Evolutionary conservation across 768 basidiomycete genomes (phyloP).

Genomic region (Tricholoma flavovirens): DNA sequence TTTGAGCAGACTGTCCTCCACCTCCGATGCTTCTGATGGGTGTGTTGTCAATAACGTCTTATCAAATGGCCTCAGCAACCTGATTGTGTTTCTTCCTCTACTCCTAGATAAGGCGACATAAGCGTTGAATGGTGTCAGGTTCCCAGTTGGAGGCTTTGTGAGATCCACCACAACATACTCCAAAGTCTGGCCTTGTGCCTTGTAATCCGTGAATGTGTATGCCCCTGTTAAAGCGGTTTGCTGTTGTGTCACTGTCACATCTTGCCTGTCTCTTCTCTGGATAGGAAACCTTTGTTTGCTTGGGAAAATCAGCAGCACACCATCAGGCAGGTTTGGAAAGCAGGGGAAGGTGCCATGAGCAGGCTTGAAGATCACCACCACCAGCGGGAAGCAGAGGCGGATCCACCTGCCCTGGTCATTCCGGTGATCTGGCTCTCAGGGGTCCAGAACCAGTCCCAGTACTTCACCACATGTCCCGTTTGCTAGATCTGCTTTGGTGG

Average conservation of each 20-base stretch:
- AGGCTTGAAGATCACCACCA: constrained; percentile 26
- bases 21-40: too few relatives aligned
- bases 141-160: constrained; percentile 17
- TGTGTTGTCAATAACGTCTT: too few relatives aligned
- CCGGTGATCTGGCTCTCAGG: background rate
- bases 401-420: too few relatives aligned
- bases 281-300: constrained; percentile 1
- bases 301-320: constrained; percentile 22
- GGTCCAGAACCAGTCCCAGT: too few relatives aligned
- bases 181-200: constrained; percentile 35
- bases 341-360: constrained; percentile 5
- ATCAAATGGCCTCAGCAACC: constrained; percentile 11
- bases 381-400: too few relatives aligned
- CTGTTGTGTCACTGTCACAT: constrained; percentile 9
- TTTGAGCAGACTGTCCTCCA: too few relatives aligned
- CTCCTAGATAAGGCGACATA: constrained; percentile 32
- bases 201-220: constrained; percentile 39
- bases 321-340: constrained; percentile 21
- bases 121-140: constrained; percentile 24
- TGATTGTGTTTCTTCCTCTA: constrained; percentile 20
- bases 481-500: constrained; percentile 32
- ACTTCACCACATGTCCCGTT: constrained; percentile 32
- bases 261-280: too few relatives aligned
- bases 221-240: constrained; percentile 28
- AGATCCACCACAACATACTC: constrained; percentile 30